These are phyloP conservation scores for Globisporangium splendens DNA, from an alignment of 352 stramenopile species.

Conservation along the genomic window DNA sequence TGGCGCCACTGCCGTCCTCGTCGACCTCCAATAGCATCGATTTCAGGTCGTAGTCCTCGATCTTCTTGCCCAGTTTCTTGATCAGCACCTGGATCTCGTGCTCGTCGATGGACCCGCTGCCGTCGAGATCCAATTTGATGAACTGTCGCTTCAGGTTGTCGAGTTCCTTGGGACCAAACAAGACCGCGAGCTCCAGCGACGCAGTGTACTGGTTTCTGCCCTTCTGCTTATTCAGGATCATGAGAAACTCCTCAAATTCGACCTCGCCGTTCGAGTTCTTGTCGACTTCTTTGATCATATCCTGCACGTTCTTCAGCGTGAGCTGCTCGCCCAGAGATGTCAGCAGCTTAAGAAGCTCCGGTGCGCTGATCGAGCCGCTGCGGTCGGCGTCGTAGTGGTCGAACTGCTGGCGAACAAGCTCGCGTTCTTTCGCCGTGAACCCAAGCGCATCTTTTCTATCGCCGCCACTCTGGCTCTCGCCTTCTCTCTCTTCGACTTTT, in stretches of 20 bases:
- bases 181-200: slow-evolving; percentile 55
- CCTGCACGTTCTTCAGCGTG: slow-evolving; percentile 51
- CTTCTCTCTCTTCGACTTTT: slow-evolving; percentile 14
- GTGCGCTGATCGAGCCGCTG: slow-evolving; percentile 57
- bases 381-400: slow-evolving; percentile 57
- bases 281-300: slow-evolving; percentile 56
- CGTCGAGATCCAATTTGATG: slow-evolving; percentile 60
- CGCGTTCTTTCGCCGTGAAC: slow-evolving; percentile 40
- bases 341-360: slow-evolving; percentile 59
- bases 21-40: slow-evolving; percentile 68
- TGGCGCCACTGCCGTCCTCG: slow-evolving; percentile 54
- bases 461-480: slow-evolving; percentile 14
- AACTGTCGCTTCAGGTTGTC: slow-evolving; percentile 69
- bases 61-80: slow-evolving; percentile 49
- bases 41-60: slow-evolving; percentile 42
- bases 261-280: slow-evolving; percentile 59
- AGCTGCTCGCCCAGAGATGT: slow-evolving; percentile 53
- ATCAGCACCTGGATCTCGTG: slow-evolving; percentile 56
- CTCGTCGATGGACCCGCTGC: slow-evolving; percentile 67
- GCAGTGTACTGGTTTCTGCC: slow-evolving; percentile 59
- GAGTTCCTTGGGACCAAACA: slow-evolving; percentile 64
- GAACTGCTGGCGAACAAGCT: slow-evolving; percentile 46
- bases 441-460: slow-evolving; percentile 22
- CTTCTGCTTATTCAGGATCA: slow-evolving; percentile 55
- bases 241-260: slow-evolving; percentile 67